Evolutionary conservation across 305 asterid genomes (phyloP).

Genomic region (Plantago lanceolata): DNA sequence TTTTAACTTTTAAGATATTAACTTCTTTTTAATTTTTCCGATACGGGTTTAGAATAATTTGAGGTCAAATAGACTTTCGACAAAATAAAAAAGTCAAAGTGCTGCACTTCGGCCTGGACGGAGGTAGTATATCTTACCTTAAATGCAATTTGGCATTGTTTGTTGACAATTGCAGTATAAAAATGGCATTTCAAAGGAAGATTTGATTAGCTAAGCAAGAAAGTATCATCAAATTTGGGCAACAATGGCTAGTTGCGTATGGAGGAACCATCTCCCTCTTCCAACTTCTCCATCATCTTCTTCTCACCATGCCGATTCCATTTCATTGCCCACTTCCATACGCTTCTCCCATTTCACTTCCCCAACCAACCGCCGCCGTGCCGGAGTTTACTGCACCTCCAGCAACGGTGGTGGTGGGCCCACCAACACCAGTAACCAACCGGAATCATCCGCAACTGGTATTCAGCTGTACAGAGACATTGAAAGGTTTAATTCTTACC

Average conservation of each 20-base stretch:
- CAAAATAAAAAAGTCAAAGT: no score
- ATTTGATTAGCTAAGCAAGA: not conserved
- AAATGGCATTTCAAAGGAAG: no score
- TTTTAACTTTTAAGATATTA: no score
- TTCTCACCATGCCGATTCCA: not conserved
- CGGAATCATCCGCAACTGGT: constrained; percentile 33
- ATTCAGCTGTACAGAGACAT: constrained; percentile 67
- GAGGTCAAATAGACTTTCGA: no score
- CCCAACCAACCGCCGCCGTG: constrained; percentile 15
- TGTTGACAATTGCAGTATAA: no score
- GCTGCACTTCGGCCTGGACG: no score
- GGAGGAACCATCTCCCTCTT: not conserved
- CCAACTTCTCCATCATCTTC: not conserved
- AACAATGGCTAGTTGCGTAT: constrained; percentile 10
- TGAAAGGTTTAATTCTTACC: constrained; percentile 44
- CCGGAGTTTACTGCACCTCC: constrained; percentile 33
- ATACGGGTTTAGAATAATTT: no score
- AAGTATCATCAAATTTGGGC: not conserved
- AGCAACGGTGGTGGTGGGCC: constrained; percentile 24
- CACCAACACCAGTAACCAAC: constrained; percentile 21
- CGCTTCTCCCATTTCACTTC: not conserved
- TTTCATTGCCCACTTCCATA: not conserved
- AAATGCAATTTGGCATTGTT: no score
- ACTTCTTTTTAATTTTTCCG: no score
- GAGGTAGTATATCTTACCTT: no score